A percentile compares a stretch with the other conserved stretches of the same genome.
Evolutionary conservation across 192 early-diverging fungal species (phyloP).

Genomic region (Paraglomus occultum): DNA sequence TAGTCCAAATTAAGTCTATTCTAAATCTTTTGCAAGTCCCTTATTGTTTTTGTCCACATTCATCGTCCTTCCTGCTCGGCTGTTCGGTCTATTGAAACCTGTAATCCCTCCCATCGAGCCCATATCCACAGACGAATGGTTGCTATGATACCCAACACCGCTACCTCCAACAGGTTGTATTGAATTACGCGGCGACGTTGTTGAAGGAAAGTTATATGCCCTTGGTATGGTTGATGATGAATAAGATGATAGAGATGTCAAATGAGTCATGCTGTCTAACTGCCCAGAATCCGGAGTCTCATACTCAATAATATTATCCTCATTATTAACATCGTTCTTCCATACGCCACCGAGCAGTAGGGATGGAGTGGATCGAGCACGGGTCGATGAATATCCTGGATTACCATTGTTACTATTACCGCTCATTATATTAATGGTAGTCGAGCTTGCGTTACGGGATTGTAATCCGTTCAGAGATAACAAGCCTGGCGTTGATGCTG

Average conservation of each 20-base stretch:
- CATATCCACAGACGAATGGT: neutral
- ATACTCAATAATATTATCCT: neutral
- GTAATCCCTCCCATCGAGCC: neutral
- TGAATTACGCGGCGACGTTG: neutral
- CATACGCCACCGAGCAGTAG: neutral
- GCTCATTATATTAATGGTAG: neutral
- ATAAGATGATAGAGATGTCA: neutral
- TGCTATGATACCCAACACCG: neutral
- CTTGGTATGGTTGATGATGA: neutral
- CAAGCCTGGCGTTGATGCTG: conserved; percentile 7
- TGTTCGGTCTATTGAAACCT: conserved; percentile 2
- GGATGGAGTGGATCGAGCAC: no score
- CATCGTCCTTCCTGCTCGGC: conserved; percentile 8
- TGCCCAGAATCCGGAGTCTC: neutral
- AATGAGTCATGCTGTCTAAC: no score
- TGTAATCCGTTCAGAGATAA: conserved; percentile 21
- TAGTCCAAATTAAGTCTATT: neutral
- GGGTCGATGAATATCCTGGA: no score
- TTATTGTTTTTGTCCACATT: conserved; percentile 9
- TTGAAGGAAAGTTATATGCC: neutral
- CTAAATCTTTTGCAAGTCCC: neutral
- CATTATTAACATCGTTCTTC: neutral
- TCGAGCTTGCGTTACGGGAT: conserved; percentile 1
- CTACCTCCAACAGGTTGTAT: neutral
- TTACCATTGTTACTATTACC: no score